A percentile compares a stretch with the other conserved stretches of the same genome.
Evolutionary conservation across 805 yeast genomes (phyloP).

Genomic region (Candida cerambycidarum): DNA sequence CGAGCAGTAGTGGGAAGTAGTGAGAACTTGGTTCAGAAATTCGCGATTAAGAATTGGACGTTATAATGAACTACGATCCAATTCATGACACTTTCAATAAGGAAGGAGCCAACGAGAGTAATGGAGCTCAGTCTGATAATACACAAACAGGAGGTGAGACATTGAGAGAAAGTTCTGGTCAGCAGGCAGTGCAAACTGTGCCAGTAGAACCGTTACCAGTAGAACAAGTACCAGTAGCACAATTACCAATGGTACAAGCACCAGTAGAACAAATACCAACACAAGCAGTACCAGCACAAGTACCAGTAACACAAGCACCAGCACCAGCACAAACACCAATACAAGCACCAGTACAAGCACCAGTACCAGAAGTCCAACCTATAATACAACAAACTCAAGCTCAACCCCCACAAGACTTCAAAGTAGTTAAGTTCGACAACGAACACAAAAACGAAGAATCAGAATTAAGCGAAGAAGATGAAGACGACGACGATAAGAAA

Average conservation of each 20-base stretch:
- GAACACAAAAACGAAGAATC: constrained; percentile 3
- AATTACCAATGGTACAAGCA: no score
- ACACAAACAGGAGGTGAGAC: no score
- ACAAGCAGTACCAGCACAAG: no score
- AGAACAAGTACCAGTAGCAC: no score
- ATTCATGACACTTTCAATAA: constrained; percentile 37
- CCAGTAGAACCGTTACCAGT: no score
- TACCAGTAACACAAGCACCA: background rate
- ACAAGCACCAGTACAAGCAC: background rate
- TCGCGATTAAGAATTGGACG: background rate
- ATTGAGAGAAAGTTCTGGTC: no score
- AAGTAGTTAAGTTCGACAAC: no score
- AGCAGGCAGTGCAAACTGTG: no score
- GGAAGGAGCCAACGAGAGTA: background rate
- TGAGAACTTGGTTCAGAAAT: no score
- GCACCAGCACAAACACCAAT: background rate
- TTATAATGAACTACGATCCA: constrained; percentile 43
- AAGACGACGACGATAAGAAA: constrained; percentile 19
- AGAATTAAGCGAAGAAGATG: constrained; percentile 14
- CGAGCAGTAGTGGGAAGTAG: no score
- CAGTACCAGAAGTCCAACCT: background rate
- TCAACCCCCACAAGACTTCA: no score
- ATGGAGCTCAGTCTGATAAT: no score
- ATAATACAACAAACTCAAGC: background rate
- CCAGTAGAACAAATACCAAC: background rate